Percentiles rank a stretch among this genome's conserved stretches.
Evolutionary conservation across 371 early-diverging fungal species (phyloP).

Genomic region (Mucor mucedo): DNA sequence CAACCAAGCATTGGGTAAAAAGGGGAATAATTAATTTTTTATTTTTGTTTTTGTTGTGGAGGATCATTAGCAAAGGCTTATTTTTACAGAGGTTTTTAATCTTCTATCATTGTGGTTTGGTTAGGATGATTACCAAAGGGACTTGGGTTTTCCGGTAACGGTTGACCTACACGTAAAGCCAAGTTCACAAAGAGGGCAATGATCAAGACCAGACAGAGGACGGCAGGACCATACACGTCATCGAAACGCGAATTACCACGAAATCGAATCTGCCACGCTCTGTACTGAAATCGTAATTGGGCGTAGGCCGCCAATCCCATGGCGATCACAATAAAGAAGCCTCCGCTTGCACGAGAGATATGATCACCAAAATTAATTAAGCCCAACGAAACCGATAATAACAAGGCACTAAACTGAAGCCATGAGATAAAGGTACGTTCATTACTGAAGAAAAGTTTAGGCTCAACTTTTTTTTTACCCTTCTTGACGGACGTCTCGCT

Average conservation of each 20-base stretch:
- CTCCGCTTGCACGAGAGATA: conserved; percentile 67
- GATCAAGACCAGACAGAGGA: conserved; percentile 77
- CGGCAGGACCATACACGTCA: conserved; percentile 69
- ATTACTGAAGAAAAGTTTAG: conserved; percentile 98
- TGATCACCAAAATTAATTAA: conserved; percentile 84
- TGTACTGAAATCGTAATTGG: conserved; percentile 82
- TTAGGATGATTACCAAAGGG: conserved; percentile 7
- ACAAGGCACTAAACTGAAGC: conserved; percentile 74
- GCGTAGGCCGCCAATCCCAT: conserved; percentile 76
- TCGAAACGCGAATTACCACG: conserved; percentile 60
- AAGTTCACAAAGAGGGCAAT: conserved; percentile 81
- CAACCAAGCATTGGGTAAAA: no score
- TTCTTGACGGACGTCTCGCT: conserved; percentile 38
- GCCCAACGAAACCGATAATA: conserved; percentile 75
- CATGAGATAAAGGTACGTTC: conserved; percentile 96
- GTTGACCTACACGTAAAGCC: conserved; percentile 25
- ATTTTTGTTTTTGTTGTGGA: no score
- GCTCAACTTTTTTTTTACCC: conserved; percentile 76
- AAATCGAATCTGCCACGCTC: conserved; percentile 69
- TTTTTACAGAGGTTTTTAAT: background rate
- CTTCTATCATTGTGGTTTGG: background rate
- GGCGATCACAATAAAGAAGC: conserved; percentile 69
- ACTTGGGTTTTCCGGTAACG: conserved; percentile 24
- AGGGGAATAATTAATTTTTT: no score
- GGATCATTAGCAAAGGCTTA: no score